phyloP scores from a whole-genome alignment of 768 basidiomycete species.

The Phaeotremella skinneri region DNA sequence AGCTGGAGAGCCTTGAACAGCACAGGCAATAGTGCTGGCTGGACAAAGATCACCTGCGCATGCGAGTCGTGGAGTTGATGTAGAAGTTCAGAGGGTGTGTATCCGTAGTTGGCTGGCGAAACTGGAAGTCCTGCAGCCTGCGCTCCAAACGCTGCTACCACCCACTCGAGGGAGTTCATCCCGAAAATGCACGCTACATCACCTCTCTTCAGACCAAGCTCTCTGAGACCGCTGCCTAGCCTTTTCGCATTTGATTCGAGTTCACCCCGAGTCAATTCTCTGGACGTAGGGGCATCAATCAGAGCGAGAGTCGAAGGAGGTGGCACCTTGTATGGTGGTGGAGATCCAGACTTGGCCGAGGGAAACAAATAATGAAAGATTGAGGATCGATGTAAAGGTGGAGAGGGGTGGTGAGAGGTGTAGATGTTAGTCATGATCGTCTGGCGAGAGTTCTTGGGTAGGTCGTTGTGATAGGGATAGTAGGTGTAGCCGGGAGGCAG shows the following conservation, averaged over 20 bases:
- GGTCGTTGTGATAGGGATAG: conserved; percentile 32
- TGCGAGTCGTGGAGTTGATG: conserved; percentile 70
- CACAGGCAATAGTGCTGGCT: conserved; percentile 62
- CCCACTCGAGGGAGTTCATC: conserved; percentile 65
- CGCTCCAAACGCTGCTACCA: conserved; percentile 54
- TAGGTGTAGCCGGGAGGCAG: conserved; percentile 27
- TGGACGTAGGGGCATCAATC: conserved; percentile 65
- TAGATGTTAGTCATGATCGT: conserved; percentile 23
- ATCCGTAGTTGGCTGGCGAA: conserved; percentile 64
- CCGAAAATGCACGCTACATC: conserved; percentile 63
- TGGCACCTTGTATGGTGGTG: conserved; percentile 15
- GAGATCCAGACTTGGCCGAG: not conserved
- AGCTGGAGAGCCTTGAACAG: conserved; percentile 61
- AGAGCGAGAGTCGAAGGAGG: conserved; percentile 58
- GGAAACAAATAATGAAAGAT: conserved; percentile 45
- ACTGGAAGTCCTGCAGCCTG: conserved; percentile 65
- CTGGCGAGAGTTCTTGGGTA: conserved; percentile 6
- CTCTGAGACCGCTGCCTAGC: conserved; percentile 61
- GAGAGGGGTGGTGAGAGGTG: conserved; percentile 13
- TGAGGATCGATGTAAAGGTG: conserved; percentile 27
- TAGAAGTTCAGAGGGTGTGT: conserved; percentile 63
- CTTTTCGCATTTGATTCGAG: conserved; percentile 60
- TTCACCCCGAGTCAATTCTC: conserved; percentile 60
- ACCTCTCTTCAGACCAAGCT: conserved; percentile 55
- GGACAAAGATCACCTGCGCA: conserved; percentile 64